phyloP scores from a whole-genome alignment of 2,329 filamentous ascomycete species.

The Teratosphaeria zuluensis region DNA sequence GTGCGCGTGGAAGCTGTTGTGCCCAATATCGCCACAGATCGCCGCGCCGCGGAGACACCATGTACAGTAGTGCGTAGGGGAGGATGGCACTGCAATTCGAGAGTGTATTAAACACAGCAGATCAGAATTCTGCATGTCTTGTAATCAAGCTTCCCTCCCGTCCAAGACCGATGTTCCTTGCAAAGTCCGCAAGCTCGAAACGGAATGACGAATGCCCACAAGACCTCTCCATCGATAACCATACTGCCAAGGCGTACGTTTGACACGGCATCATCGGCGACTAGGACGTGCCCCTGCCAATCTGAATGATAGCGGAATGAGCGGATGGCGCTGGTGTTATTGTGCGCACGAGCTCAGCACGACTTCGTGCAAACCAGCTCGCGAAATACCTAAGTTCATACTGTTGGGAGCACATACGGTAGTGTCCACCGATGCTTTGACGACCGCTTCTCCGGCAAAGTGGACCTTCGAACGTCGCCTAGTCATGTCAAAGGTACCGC shows the following conservation, averaged over 20 bases:
- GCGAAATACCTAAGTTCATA: background rate
- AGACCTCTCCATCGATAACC: background rate
- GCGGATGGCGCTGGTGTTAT: background rate
- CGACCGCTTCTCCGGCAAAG: background rate
- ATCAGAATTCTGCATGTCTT: background rate
- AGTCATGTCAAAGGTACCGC: background rate
- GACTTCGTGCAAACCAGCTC: background rate
- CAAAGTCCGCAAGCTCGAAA: background rate
- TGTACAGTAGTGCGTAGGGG: background rate
- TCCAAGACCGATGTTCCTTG: background rate
- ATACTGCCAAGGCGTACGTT: background rate
- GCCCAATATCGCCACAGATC: too few species aligned
- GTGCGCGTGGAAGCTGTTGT: too few species aligned
- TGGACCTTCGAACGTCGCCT: background rate
- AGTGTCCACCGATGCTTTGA: background rate
- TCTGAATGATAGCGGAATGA: background rate
- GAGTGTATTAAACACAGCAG: background rate
- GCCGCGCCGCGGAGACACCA: background rate
- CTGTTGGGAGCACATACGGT: background rate
- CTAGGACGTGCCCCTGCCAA: background rate
- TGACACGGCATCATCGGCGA: background rate
- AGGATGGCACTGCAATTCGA: background rate
- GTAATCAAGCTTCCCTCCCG: too few species aligned
- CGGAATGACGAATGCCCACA: background rate
- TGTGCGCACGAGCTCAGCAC: background rate